Evolutionary conservation across 352 stramenopile genomes (phyloP).

Genomic region (Phytophthora pisi): DNA sequence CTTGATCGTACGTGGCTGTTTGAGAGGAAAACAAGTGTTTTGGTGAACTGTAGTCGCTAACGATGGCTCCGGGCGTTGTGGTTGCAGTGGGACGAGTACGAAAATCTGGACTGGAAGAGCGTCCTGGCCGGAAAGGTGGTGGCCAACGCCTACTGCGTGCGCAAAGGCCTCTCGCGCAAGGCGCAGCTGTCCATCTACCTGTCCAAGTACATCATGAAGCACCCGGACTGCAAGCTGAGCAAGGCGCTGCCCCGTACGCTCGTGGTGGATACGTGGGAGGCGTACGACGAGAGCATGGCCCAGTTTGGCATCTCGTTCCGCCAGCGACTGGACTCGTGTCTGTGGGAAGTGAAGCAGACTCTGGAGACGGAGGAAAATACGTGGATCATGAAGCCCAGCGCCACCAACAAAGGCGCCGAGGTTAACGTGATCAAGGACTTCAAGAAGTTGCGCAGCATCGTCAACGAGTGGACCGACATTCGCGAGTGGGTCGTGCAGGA

Average conservation of each 20-base stretch:
- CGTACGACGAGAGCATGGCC: constrained; percentile 62
- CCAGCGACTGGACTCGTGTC: constrained; percentile 58
- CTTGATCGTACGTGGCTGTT: constrained; percentile 41
- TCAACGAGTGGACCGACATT: constrained; percentile 72
- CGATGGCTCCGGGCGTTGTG: constrained; percentile 6
- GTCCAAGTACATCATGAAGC: constrained; percentile 71
- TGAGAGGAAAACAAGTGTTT: constrained; percentile 6
- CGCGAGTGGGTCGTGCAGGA: constrained; percentile 71
- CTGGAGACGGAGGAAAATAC: constrained; percentile 49
- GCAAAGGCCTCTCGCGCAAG: constrained; percentile 74
- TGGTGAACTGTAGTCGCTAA: constrained; percentile 15
- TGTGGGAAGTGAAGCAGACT: constrained; percentile 58
- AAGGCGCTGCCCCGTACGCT: constrained; percentile 57
- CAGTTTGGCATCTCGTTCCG: constrained; percentile 66
- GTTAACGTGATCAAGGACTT: constrained; percentile 70
- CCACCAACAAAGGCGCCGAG: constrained; percentile 76
- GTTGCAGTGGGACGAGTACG: constrained; percentile 67
- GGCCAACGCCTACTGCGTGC: constrained; percentile 72
- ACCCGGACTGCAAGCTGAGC: constrained; percentile 54
- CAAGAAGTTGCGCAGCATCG: constrained; percentile 61
- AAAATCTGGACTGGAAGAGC: constrained; percentile 69
- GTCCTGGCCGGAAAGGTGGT: constrained; percentile 57
- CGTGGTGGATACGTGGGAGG: constrained; percentile 76
- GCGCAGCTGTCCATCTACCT: constrained; percentile 75
- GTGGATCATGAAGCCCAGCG: constrained; percentile 82